Evolutionary conservation across 305 asterid genomes (phyloP), one percentile per base, ranked within the genome.

Genomic region (Fraxinus sp.): DNA sequence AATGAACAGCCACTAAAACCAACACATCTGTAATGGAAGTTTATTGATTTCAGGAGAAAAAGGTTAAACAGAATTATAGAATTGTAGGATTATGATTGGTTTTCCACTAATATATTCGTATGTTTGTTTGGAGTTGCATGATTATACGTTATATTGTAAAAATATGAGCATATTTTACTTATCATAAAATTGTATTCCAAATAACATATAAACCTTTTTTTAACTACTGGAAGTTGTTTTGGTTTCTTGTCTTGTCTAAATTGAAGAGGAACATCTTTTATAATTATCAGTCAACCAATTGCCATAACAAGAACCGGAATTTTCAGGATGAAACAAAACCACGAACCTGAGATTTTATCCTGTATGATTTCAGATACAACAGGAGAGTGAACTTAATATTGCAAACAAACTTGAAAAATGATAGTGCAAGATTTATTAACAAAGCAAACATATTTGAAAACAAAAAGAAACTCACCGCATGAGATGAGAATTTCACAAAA

Each of bases 321-420:
- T 46, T 24, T 49, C 79, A 46, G 77, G 83, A 80, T 83, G 79
- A 83, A 70, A 83, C 96, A 93, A 88, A 91, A 91, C 93, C 97
- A 92, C 92, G 92, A 88, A 93, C 97, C 93, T 91, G 97, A 87
- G 91, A 91, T 86, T 92, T 84, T 88, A 89, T 85, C 98, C 95
- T 93, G 94, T 93, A 91, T 82, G 88, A 89, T 89, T 89, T 86
- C 89, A 91, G 91, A 93, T 86, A 93, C 93, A 92, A 89, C 89
- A 82, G 84, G 88, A 84, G 80, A 86, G 94, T 88, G 88, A 86
- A 88, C 91, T 87, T 85, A 85, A 85, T 74, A 82, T 85, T 84
- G 81, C 82, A 81, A 77, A 82, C 81, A 81, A n/a, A 73, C 78
- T 28, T 77, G 82, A 81, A 73, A 77, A 46, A 72, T 62, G 77